phyloP scores from a whole-genome alignment of 768 basidiomycete genomes.

The Phylloporus sp. region DNA sequence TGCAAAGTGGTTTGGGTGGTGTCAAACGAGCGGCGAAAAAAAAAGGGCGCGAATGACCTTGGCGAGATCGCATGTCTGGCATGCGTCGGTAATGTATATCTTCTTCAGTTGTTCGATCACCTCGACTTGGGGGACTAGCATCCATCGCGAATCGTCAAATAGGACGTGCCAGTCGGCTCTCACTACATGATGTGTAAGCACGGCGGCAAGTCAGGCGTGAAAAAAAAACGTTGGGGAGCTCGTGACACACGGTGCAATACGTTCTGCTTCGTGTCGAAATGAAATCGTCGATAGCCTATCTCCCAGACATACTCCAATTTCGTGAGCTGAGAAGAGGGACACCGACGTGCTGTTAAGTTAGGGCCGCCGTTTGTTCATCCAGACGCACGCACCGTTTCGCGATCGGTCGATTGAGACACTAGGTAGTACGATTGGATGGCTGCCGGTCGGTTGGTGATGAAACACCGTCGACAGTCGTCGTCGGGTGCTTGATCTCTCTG shows the following conservation, averaged over 20 bases:
- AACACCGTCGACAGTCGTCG: background rate
- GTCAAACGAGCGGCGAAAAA: background rate
- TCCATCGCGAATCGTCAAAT: background rate
- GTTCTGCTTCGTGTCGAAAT: background rate
- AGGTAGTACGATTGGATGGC: background rate
- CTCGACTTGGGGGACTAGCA: background rate
- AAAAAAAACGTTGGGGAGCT: no score
- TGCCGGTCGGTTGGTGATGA: background rate
- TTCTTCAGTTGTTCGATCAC: background rate
- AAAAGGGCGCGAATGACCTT: no score
- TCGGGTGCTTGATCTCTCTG: background rate
- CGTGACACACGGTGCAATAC: background rate
- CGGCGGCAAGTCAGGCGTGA: no score
- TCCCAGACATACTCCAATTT: slow-evolving; percentile 3
- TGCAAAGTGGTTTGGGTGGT: background rate
- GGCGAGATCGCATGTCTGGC: background rate
- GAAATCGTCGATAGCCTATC: background rate
- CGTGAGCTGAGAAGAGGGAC: no score
- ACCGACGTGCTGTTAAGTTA: background rate
- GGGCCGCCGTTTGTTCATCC: background rate
- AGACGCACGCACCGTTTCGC: background rate
- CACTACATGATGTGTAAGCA: background rate
- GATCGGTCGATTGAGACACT: background rate
- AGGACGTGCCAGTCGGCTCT: background rate
- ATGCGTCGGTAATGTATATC: background rate